phyloP scores from a whole-genome alignment of 208 protist species.

The Crithidia bombi region DNA sequence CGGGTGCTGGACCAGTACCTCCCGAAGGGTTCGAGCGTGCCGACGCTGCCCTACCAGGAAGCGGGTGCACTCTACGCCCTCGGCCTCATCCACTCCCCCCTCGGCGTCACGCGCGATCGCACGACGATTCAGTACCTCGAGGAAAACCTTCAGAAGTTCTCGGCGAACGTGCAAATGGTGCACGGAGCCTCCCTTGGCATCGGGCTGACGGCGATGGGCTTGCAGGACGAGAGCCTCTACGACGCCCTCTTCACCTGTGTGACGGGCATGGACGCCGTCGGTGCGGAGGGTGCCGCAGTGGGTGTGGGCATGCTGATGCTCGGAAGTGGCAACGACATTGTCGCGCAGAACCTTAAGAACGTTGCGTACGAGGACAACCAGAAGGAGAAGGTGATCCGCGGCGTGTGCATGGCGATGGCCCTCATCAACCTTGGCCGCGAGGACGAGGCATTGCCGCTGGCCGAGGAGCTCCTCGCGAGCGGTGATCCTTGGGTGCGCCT shows the following conservation, averaged over 20 bases:
- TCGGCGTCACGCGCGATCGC: conserved; percentile 88
- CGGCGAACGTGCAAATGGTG: conserved; percentile 90
- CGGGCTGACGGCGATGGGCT: conserved; percentile 92
- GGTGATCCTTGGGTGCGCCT: conserved; percentile 97
- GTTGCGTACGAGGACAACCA: conserved; percentile 96
- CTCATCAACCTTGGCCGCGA: conserved; percentile 97
- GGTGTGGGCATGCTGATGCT: conserved; percentile 98
- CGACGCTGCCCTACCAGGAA: conserved; percentile 93
- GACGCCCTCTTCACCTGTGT: conserved; percentile 96
- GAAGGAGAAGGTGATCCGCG: conserved; percentile 99
- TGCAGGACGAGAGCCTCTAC: conserved; percentile 92
- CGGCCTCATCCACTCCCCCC: conserved; percentile 97
- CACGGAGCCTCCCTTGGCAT: conserved; percentile 98
- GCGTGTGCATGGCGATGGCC: conserved; percentile 96
- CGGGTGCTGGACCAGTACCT: conserved; percentile 95
- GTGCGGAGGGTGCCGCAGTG: conserved; percentile 97
- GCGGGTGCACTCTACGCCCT: conserved; percentile 98
- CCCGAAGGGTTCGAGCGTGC: conserved; percentile 63
- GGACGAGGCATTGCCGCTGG: conserved; percentile 93
- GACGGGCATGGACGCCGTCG: conserved; percentile 95
- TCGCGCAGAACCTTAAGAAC: conserved; percentile 93
- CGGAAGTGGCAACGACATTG: conserved; percentile 90
- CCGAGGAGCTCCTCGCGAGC: conserved; percentile 93
- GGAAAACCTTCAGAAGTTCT: conserved; percentile 70
- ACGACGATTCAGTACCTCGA: conserved; percentile 83